Conservation (phyloP, 2,329 filamentous ascomycete genomes). For the Colletotrichum musae region DNA sequence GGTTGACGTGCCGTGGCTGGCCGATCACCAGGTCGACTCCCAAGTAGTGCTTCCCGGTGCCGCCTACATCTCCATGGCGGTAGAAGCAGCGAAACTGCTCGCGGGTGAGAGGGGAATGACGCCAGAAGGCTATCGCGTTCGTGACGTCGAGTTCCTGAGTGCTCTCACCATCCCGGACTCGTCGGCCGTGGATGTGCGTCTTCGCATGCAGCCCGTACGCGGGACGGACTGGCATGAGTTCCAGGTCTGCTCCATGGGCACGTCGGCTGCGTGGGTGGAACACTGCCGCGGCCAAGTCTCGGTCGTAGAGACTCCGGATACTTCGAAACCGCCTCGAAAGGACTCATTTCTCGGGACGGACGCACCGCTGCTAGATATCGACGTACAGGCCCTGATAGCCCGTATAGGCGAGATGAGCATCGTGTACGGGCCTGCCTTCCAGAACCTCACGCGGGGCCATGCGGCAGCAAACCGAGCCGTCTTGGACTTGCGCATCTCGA, state of each 20-base stretch:
- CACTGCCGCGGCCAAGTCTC: neutral
- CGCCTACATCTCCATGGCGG: no score
- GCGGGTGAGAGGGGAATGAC: neutral
- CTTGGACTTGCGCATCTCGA: neutral
- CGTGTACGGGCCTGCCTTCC: neutral
- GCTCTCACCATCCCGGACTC: constrained; percentile 3
- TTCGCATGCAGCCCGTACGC: neutral
- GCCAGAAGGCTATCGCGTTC: neutral
- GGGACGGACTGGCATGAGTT: neutral
- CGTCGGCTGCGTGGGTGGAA: neutral
- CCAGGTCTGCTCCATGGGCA: neutral
- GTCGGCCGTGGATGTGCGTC: neutral
- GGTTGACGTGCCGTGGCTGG: no score
- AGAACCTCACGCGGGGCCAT: neutral
- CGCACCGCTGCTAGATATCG: no score
- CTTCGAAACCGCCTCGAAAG: no score
- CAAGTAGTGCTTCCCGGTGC: no score
- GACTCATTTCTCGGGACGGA: no score
- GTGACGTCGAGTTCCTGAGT: neutral
- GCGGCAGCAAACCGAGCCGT: neutral
- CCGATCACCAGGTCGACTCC: no score
- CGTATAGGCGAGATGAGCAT: neutral
- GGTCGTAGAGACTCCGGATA: no score
- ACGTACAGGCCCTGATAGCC: neutral
- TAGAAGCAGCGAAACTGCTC: no score